Evolutionary conservation across 2,329 filamentous ascomycete species (phyloP), one percentile per base, ranked within the genome.

Genomic region (Colletotrichum eremochloae): DNA sequence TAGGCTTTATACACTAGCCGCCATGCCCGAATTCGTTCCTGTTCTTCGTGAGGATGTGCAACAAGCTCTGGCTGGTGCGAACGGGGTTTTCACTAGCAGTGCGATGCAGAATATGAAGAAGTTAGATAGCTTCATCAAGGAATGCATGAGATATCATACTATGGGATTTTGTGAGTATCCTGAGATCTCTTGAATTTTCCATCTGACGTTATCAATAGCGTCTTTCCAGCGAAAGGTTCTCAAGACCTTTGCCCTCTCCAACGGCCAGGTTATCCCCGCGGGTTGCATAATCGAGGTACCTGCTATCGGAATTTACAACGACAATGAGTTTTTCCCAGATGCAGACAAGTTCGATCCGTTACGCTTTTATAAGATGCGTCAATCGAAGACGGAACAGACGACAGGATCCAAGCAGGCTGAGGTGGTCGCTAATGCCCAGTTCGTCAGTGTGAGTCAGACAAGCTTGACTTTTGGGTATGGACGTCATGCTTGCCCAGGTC

Each of bases 181-280:
- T 3, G 74, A 74, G 1, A n/a, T 44, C 2, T 65, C 79, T 62
- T 77, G 0, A 80, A 82, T 76, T 77, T 80, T 76, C 15, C 6
- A 2, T n/a, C 33, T 46, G 29, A 67, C 36, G 9, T 5, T 8
- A n/a, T 60, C 1, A 0, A 20, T 42, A 80, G 82, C 81, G 1
- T 84, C 86, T 3, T 89, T 89, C 78, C 77, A 78, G 33, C 86
- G 87, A 71, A 87, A 86, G 74, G 86, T 88, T 12, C 79, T 86
- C 46, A 82, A 85, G 74, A 81, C 84, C 5, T 83, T 90, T 75
- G 84, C 83, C 2, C 84, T 89, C 1, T 88, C 87, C 56, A 87
- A 87, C 76, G 88, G 88, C 20, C 85, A 88, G 60, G 81, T 83
- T 46, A 81, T 87, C 12, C 84, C 85, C 0, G 78, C 81, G 1